Conservation (phyloP, 805 yeast genomes). For the Saccharomycopsis capsularis region DNA sequence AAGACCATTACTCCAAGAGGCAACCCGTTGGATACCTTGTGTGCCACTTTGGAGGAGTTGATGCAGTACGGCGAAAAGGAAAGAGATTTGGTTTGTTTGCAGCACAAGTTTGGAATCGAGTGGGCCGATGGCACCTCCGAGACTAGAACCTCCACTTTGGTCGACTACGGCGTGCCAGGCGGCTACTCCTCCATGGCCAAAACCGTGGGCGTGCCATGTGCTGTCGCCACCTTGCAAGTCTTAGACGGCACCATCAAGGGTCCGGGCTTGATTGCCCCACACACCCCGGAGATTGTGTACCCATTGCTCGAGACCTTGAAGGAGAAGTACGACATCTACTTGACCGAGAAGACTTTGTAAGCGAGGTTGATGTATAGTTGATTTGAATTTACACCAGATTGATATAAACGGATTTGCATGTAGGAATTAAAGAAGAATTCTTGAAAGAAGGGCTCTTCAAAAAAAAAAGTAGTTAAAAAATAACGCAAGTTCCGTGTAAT, state of each 20-base stretch:
- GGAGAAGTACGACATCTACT: conserved; percentile 80
- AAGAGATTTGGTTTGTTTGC: conserved; percentile 90
- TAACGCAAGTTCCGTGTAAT: too few species aligned
- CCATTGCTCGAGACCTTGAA: conserved; percentile 88
- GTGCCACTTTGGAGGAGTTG: conserved; percentile 91
- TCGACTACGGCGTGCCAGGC: conserved; percentile 87
- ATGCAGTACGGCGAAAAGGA: conserved; percentile 96
- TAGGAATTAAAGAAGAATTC: too few species aligned
- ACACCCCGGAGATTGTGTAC: conserved; percentile 80
- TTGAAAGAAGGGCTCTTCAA: too few species aligned
- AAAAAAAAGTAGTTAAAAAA: too few species aligned
- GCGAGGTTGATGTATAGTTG: too few species aligned
- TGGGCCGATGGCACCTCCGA: conserved; percentile 91
- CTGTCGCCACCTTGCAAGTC: conserved; percentile 85
- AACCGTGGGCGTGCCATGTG: conserved; percentile 97
- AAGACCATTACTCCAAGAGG: conserved; percentile 77
- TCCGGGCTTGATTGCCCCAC: conserved; percentile 90
- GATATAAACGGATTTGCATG: too few species aligned
- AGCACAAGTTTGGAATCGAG: conserved; percentile 96
- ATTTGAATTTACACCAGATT: too few species aligned
- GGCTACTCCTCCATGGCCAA: conserved; percentile 98
- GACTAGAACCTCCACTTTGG: conserved; percentile 90
- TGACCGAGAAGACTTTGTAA: conserved; percentile 70
- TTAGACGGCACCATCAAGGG: conserved; percentile 69
- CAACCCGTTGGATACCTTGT: conserved; percentile 90